phyloP scores from a whole-genome alignment of 2,329 filamentous ascomycete genomes.

The Fusarium sp. region DNA sequence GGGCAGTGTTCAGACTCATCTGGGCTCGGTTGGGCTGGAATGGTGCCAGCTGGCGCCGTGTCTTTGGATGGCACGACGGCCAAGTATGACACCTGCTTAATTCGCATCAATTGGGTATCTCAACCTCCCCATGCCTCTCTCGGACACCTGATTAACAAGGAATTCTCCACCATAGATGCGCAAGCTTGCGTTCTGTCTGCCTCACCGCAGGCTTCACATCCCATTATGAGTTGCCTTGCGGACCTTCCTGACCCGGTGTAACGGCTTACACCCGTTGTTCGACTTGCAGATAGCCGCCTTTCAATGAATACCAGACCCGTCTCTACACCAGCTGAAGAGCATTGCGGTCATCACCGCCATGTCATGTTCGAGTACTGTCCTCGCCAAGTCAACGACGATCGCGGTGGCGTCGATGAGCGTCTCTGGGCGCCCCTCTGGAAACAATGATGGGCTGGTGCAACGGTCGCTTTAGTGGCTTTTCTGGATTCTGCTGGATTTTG shows the following conservation, averaged over 20 bases:
- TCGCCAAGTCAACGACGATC: constrained; percentile 41
- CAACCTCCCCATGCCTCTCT: constrained; percentile 37
- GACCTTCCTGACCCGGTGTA: constrained; percentile 22
- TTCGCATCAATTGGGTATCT: constrained; percentile 42
- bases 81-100: constrained; percentile 33
- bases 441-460: constrained; percentile 64
- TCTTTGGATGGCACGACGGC: constrained; percentile 52
- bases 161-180: constrained; percentile 31
- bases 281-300: constrained; percentile 10
- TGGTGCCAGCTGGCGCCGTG: constrained; percentile 57
- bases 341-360: constrained; percentile 13
- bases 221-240: constrained; percentile 27
- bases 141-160: constrained; percentile 29
- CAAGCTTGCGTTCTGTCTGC: constrained; percentile 25
- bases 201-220: constrained; percentile 34
- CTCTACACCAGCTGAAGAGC: constrained; percentile 12
- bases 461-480: constrained; percentile 63
- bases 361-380: constrained; percentile 28
- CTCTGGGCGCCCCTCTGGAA: constrained; percentile 40
- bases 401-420: constrained; percentile 42
- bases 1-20: constrained; percentile 37
- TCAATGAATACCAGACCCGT: constrained; percentile 4
- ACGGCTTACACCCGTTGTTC: constrained; percentile 11
- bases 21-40: constrained; percentile 40
- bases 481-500: constrained; percentile 54